Evolutionary conservation across 2,329 filamentous ascomycete genomes (phyloP), one percentile per base, ranked within the genome.

Genomic region (Apiospora malaysiana): DNA sequence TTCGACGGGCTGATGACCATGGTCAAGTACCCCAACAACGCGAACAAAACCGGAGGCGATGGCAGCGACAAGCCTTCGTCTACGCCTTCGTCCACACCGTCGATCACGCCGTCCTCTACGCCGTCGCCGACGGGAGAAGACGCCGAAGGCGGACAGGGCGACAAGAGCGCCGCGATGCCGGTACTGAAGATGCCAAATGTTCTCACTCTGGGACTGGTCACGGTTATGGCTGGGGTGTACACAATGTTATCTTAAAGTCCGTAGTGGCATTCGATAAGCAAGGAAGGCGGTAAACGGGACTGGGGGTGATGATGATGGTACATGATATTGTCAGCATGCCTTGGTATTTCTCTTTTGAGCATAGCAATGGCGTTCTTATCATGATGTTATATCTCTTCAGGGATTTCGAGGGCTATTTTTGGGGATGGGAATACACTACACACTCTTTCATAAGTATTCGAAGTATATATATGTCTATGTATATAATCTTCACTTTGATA

Each of bases 141-240:
- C 32, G 8, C 51, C 6, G 2, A 10, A 21, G 27, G 7, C 6
- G 25, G 25, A 8, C 25, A 32, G 51, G 21, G 25, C 1, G 51
- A 32, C 2, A 59, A 59, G 51, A 59, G 51, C 27, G 51, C 51
- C 4, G 27, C 51, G 51, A 16, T 37, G 25, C 2, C 51, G 16
- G 27, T 21, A 16, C 7, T 59, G 16, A 32, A 16, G 51, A 37
- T 37, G 51, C 51, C 51, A 16, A 37, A 18, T 8, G 51, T 59
- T 27, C 27, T 59, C 14, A n/a, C 25, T 4, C 27, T 59, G 51
- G 51, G 51, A 9, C 21, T 59, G 16, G 27, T 37, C 10, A 59
- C 51, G 51, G 27, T 59, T 18, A 59, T 59, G 51, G 51, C 27
- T 59, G 51, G 51, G 51, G 51, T 37, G 27, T 59, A n/a, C 16